These are phyloP conservation scores for Paragyromitra xinjiangensis DNA, from an alignment of 495 filamentous ascomycete species.

Conservation along the genomic window DNA sequence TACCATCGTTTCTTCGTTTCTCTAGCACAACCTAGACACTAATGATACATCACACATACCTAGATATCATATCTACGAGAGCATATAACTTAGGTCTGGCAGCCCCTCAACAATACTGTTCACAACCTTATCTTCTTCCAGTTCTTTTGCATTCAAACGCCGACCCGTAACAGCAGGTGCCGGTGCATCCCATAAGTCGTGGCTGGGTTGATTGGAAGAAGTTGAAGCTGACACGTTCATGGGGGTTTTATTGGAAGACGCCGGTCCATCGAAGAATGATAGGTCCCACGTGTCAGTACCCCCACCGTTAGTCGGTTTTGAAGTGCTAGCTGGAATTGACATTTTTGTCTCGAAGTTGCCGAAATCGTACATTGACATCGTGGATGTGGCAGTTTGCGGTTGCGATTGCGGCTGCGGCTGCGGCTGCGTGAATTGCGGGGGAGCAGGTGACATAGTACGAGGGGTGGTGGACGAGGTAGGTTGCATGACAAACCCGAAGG, in stretches of 20 bases:
- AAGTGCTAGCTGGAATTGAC: constrained; percentile 1
- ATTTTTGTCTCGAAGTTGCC: constrained; percentile 39
- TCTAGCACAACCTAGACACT: background rate
- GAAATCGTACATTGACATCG: constrained; percentile 39
- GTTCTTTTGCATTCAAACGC: constrained; percentile 47
- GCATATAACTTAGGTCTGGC: constrained; percentile 60
- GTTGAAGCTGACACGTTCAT: constrained; percentile 27
- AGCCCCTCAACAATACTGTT: constrained; percentile 57
- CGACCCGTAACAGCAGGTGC: constrained; percentile 19
- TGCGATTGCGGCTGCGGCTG: constrained; percentile 34
- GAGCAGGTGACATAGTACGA: constrained; percentile 34
- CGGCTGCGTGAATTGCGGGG: constrained; percentile 21
- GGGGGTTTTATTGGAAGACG: constrained; percentile 21
- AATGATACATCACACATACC: background rate
- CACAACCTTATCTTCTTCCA: constrained; percentile 52
- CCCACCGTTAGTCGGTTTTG: constrained; percentile 19
- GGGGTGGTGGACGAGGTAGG: constrained; percentile 15
- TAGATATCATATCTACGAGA: constrained; percentile 35
- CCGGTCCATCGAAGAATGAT: constrained; percentile 53
- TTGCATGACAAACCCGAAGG: constrained; percentile 32
- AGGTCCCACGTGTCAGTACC: constrained; percentile 55
- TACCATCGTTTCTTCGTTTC: background rate
- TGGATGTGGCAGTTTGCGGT: constrained; percentile 22
- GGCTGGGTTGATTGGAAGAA: constrained; percentile 25
- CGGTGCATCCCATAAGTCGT: constrained; percentile 53